A percentile compares a stretch with the other conserved stretches of the same genome.
Evolutionary conservation across 1,139 yeast species (phyloP).

Genomic region (Kluyveromyces sp.): DNA sequence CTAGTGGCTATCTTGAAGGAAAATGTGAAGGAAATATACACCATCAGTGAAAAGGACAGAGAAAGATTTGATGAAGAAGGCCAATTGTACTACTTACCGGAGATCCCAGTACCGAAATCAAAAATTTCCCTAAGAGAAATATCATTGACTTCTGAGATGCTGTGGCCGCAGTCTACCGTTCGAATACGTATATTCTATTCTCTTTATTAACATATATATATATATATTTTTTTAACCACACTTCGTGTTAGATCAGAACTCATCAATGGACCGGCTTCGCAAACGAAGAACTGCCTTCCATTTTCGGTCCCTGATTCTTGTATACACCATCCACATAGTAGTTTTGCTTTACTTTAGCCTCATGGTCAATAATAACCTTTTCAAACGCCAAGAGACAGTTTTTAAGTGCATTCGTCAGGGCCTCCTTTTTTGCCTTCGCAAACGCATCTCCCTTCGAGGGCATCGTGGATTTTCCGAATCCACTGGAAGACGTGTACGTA

Average conservation of each 20-base stretch:
- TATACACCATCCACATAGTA: slow-evolving; percentile 27
- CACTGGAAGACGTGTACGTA: slow-evolving; percentile 24
- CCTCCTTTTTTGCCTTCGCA: slow-evolving; percentile 27
- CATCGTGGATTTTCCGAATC: slow-evolving; percentile 22
- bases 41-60: slow-evolving; percentile 73
- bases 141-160: slow-evolving; percentile 45
- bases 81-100: slow-evolving; percentile 65
- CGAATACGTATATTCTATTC: not conserved
- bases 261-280: not conserved
- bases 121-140: slow-evolving; percentile 49
- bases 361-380: slow-evolving; percentile 23
- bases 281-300: not conserved
- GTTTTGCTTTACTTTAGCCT: slow-evolving; percentile 20
- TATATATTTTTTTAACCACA: not conserved
- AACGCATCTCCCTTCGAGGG: slow-evolving; percentile 23
- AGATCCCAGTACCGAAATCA: slow-evolving; percentile 54
- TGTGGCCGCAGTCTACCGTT: not conserved
- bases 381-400: slow-evolving; percentile 25
- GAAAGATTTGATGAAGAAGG: slow-evolving; percentile 89
- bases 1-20: slow-evolving; percentile 48
- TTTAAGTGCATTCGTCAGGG: slow-evolving; percentile 26
- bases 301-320: slow-evolving; percentile 10
- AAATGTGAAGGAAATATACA: slow-evolving; percentile 66
- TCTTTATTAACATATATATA: not conserved
- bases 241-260: not conserved